These are phyloP conservation scores for Heliophila coronopifolia DNA, from an alignment of 441 rosid genomes.

Conservation along the genomic window DNA sequence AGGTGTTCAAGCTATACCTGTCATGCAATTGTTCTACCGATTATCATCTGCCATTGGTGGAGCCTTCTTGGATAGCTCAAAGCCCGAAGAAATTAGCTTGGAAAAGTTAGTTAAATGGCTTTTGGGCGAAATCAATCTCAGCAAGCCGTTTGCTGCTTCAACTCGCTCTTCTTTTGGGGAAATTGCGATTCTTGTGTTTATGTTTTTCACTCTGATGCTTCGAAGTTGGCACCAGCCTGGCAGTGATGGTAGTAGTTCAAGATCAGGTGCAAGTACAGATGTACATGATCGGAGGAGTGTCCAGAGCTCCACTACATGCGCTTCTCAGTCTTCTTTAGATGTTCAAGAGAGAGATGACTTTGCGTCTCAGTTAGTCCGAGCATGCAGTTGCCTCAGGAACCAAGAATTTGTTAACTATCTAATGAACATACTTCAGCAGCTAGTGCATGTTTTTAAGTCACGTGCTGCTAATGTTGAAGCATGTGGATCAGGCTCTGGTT, in stretches of 20 bases:
- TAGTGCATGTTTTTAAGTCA: constrained; percentile 85
- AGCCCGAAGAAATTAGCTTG: constrained; percentile 73
- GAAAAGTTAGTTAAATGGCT: constrained; percentile 94
- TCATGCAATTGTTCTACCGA: constrained; percentile 97
- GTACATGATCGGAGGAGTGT: constrained; percentile 55
- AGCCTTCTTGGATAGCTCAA: constrained; percentile 88
- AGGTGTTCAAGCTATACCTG: constrained; percentile 88
- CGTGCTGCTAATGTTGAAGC: constrained; percentile 57
- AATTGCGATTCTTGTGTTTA: constrained; percentile 89
- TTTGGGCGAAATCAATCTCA: constrained; percentile 76
- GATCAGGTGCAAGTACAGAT: constrained; percentile 51
- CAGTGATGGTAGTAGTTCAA: constrained; percentile 51
- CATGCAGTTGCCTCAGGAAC: constrained; percentile 79
- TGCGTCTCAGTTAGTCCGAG: constrained; percentile 77
- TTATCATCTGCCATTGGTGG: constrained; percentile 97
- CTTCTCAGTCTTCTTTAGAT: constrained; percentile 61
- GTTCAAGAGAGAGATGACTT: constrained; percentile 86
- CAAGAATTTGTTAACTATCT: constrained; percentile 89
- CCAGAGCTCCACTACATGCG: constrained; percentile 42
- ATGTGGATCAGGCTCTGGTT: constrained; percentile 63
- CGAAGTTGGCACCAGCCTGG: constrained; percentile 99
- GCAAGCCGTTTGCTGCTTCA: constrained; percentile 65
- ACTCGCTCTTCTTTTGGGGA: constrained; percentile 83
- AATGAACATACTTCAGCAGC: constrained; percentile 97
- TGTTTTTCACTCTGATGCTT: constrained; percentile 99